Base-by-base conservation (phyloP, 176 grass and related monocot species). In the Miscanthus lutarioriparius region DNA sequence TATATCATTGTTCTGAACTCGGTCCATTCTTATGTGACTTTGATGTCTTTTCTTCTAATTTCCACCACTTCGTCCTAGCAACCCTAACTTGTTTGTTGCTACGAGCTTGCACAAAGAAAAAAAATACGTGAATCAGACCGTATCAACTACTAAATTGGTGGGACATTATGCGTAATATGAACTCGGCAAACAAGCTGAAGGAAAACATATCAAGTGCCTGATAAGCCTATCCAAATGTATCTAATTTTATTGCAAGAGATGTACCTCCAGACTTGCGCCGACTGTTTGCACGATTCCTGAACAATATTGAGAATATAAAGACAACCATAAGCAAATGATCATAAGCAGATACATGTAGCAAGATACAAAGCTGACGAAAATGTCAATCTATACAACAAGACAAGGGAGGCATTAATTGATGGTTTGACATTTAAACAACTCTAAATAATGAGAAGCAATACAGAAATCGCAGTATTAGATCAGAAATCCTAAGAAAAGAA, bases 241-340 rank as follows among this genome's bases (percentile, higher is more conserved):
- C 7, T 72, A 64, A 59, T 38, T 82, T 67, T 28, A 67, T 79
- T 64, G 7, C 59, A 58, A 75, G 5, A 39, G 37, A 86, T 74
- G 32, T 83, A 90, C 84, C 88, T 90, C 88, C 88, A 75, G 88
- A 66, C 61, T 90, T 90, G 28, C 80, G 84, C 61, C 88, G 84
- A 59, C 49, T 87, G 75, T 68, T 87, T 47, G 74, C 58, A 33
- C 88, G 88, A 79, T 83, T 90, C 88, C 88, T 90, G 80, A 48
- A 78, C 38, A 49, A 86, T 35, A 49, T 74, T 82, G 64, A 73
- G 75, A 84, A 15, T 39, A 39, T 67, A 86, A 85, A 86, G 14
- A 86, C 13, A 73, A 1, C 20, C 45, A 73, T 86, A 76, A 86
- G 73, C 58, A 86, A 78, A 12, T 75, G 0, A 58, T 48, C 44